These are phyloP conservation scores for Fagus sylvatica DNA, from an alignment of 306 rosid genomes.

Conservation along the genomic window DNA sequence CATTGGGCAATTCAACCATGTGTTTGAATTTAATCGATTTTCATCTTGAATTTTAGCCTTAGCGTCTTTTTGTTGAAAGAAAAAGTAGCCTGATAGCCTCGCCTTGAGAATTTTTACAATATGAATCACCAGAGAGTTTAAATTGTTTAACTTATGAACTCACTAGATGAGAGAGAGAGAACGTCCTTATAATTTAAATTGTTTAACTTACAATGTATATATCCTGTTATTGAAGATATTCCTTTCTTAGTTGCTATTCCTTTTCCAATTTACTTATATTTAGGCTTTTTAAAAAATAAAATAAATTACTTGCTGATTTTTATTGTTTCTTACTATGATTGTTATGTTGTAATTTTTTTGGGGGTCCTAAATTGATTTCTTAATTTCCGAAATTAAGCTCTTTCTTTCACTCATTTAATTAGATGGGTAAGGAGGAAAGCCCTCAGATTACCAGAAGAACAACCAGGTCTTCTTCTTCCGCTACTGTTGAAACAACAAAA, in stretches of 20 bases:
- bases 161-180: too few species aligned
- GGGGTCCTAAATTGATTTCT: neutral
- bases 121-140: too few species aligned
- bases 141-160: too few species aligned
- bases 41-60: too few species aligned
- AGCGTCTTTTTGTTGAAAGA: too few species aligned
- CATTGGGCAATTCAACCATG: too few species aligned
- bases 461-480: slow-evolving; percentile 54
- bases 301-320: too few species aligned
- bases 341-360: neutral
- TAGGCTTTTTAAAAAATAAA: neutral
- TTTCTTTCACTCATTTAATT: slow-evolving; percentile 8
- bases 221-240: neutral
- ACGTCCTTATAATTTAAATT: too few species aligned
- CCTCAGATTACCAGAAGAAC: slow-evolving; percentile 55
- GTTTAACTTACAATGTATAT: too few species aligned
- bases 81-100: too few species aligned
- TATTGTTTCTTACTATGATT: neutral
- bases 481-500: slow-evolving; percentile 32
- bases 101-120: too few species aligned
- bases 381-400: neutral
- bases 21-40: too few species aligned
- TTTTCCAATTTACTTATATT: neutral
- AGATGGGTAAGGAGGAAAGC: slow-evolving; percentile 59
- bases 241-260: neutral